Conservation (phyloP, 2,329 filamentous ascomycete genomes). For the Beauveria medogensis region DNA sequence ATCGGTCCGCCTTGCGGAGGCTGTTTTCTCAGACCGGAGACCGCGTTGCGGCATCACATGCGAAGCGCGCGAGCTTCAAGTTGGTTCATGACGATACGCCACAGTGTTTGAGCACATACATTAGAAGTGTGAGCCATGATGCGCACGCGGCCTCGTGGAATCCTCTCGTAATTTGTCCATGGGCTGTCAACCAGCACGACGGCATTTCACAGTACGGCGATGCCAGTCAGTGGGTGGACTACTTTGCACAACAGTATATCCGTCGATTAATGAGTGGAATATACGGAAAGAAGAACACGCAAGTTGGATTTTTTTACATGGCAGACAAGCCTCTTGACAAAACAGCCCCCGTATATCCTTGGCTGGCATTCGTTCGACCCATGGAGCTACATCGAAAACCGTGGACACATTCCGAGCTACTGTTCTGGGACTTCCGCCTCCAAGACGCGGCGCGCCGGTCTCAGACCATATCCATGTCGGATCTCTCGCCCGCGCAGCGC, state of each 20-base stretch:
- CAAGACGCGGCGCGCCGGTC: conserved; percentile 17
- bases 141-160: background rate
- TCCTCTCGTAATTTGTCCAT: conserved; percentile 1
- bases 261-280: background rate
- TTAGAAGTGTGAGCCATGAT: background rate
- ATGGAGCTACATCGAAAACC: conserved; percentile 26
- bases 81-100: background rate
- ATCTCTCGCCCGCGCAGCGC: conserved; percentile 39
- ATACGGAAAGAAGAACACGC: conserved; percentile 15
- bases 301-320: conserved; percentile 42
- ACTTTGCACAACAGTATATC: background rate
- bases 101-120: background rate
- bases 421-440: conserved; percentile 45
- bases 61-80: background rate
- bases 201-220: background rate
- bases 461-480: conserved; percentile 19
- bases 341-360: conserved; percentile 33
- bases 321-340: conserved; percentile 21
- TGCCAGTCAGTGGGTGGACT: background rate
- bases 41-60: background rate
- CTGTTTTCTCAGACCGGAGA: background rate
- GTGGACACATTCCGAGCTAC: conserved; percentile 34
- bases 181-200: background rate
- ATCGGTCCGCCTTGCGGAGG: conserved; percentile 9
- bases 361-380: conserved; percentile 42